These are phyloP conservation scores for Fusarium nanum DNA, from an alignment of 2,329 filamentous ascomycete species.

Conservation along the genomic window DNA sequence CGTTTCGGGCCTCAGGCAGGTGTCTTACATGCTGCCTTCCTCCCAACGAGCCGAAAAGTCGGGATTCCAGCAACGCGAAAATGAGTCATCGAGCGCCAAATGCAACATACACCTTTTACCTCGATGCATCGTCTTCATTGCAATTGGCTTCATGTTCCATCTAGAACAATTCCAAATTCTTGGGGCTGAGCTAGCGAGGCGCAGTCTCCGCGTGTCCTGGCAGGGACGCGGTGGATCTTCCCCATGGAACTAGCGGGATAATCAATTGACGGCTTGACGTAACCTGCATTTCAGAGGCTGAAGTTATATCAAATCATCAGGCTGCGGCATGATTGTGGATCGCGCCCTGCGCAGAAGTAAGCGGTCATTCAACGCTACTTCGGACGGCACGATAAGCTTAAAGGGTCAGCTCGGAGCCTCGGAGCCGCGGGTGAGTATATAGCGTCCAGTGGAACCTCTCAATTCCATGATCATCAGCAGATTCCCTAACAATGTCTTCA, in stretches of 20 bases:
- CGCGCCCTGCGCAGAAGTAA: background rate
- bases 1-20: background rate
- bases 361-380: background rate
- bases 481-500: background rate
- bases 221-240: background rate
- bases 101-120: background rate
- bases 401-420: background rate
- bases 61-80: background rate
- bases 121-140: background rate
- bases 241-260: background rate
- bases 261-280: background rate
- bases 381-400: background rate
- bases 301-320: slow-evolving; percentile 21
- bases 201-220: slow-evolving; percentile 9
- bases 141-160: background rate
- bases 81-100: background rate
- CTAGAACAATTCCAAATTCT: slow-evolving; percentile 25
- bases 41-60: background rate
- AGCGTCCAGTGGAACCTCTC: background rate
- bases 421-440: background rate
- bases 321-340: slow-evolving; percentile 20
- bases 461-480: background rate
- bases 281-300: slow-evolving; percentile 1
- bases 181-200: slow-evolving; percentile 17
- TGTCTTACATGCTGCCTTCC: background rate